Percentiles rank a stretch among this genome's conserved stretches.
Evolutionary conservation across 2,329 filamentous ascomycete genomes (phyloP).

Genomic region (Sporothrix mexicana): DNA sequence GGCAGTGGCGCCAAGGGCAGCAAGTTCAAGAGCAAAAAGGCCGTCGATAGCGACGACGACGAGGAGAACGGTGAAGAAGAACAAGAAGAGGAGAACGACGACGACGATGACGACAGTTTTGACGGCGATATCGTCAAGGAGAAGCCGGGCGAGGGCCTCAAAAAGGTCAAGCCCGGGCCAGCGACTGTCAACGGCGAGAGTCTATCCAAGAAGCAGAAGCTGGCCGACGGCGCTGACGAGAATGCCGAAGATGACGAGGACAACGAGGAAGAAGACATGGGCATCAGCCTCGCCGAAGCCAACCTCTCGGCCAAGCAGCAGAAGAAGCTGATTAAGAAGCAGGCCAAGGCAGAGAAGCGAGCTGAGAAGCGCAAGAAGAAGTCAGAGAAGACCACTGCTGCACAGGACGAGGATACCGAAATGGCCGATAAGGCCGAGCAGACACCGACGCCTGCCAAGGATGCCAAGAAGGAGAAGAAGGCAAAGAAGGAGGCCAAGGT

Average conservation of each 20-base stretch:
- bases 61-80: conserved; percentile 47
- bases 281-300: conserved; percentile 35
- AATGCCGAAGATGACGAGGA: conserved; percentile 33
- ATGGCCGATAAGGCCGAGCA: conserved; percentile 14
- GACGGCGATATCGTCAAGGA: conserved; percentile 62
- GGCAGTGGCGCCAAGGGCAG: background rate
- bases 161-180: conserved; percentile 48
- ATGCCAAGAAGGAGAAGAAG: conserved; percentile 40
- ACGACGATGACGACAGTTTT: conserved; percentile 53
- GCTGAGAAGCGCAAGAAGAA: conserved; percentile 56
- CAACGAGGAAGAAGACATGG: conserved; percentile 39
- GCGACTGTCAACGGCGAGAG: conserved; percentile 51
- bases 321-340: conserved; percentile 56
- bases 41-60: conserved; percentile 47
- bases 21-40: conserved; percentile 14
- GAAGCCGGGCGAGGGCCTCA: conserved; percentile 69
- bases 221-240: conserved; percentile 34
- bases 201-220: conserved; percentile 57
- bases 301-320: conserved; percentile 54
- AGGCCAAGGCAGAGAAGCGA: conserved; percentile 58
- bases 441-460: conserved; percentile 10
- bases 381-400: conserved; percentile 33
- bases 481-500: conserved; percentile 23
- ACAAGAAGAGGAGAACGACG: conserved; percentile 55
- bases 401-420: background rate